phyloP scores from a whole-genome alignment of 2,329 filamentous ascomycete species.

The Aspergillus luchuensis region DNA sequence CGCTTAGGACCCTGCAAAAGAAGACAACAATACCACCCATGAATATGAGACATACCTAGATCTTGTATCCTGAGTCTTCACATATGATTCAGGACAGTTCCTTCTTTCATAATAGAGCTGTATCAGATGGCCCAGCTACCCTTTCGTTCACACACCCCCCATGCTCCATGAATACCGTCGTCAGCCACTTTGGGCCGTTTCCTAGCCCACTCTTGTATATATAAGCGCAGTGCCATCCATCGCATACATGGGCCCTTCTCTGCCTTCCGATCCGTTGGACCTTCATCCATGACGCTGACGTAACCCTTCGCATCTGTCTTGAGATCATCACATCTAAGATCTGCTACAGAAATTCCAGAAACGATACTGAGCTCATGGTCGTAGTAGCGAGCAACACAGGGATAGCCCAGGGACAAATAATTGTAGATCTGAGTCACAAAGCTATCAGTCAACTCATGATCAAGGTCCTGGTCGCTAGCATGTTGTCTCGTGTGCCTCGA shows the following conservation, averaged over 20 bases:
- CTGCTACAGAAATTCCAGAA: constrained; percentile 66
- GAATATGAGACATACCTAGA: no score
- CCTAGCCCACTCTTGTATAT: constrained; percentile 85
- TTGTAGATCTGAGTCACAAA: constrained; percentile 98
- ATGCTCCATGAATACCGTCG: constrained; percentile 58
- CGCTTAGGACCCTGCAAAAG: background rate
- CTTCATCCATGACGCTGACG: constrained; percentile 55
- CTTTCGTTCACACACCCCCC: constrained; percentile 60
- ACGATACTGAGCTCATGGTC: constrained; percentile 86
- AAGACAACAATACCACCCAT: no score
- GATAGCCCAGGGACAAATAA: constrained; percentile 90
- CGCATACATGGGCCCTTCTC: constrained; percentile 61
- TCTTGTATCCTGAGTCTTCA: background rate
- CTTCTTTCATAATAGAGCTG: background rate
- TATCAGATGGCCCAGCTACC: constrained; percentile 66
- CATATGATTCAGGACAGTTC: background rate
- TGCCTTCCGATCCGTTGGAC: constrained; percentile 52
- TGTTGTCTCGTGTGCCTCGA: background rate
- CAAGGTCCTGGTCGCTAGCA: constrained; percentile 48
- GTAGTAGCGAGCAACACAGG: constrained; percentile 77
- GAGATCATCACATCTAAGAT: constrained; percentile 72
- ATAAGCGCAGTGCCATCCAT: constrained; percentile 81
- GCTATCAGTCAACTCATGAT: constrained; percentile 72
- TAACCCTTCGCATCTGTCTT: constrained; percentile 70
- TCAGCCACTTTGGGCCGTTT: constrained; percentile 74